These are phyloP conservation scores for Pythium sp. DNA, from an alignment of 352 stramenopile species.

Conservation along the genomic window DNA sequence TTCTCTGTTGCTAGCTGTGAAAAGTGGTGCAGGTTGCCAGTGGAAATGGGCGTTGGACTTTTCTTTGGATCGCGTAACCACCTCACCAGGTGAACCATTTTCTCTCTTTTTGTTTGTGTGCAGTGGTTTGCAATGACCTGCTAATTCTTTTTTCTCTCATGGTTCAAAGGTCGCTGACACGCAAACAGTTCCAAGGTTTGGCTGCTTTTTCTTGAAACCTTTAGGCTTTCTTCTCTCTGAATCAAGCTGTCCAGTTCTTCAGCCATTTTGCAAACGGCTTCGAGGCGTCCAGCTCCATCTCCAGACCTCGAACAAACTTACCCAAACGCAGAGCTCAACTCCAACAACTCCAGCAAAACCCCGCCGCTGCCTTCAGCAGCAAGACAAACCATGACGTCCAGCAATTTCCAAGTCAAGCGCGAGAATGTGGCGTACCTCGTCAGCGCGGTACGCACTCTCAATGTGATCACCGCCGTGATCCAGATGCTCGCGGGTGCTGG, in stretches of 20 bases:
- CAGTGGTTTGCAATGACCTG: not conserved
- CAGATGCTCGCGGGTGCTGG: constrained; percentile 42
- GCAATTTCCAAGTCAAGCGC: constrained; percentile 11
- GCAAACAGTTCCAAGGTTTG: not conserved
- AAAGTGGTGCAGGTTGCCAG: not conserved
- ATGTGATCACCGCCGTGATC: constrained; percentile 37
- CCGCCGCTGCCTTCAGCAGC: not conserved
- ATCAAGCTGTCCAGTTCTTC: not conserved
- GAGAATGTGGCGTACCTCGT: constrained; percentile 31
- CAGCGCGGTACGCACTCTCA: constrained; percentile 32
- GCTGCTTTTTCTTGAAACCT: not conserved
- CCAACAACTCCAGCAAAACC: not conserved
- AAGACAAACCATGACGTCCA: constrained; percentile 1
- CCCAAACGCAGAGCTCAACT: not conserved
- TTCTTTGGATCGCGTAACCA: constrained; percentile 6
- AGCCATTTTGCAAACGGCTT: not conserved
- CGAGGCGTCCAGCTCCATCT: not conserved
- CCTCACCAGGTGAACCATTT: not conserved
- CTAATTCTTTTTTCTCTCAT: constrained; percentile 1
- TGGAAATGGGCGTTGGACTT: not conserved
- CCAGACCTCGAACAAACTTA: not conserved
- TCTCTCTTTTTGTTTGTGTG: not conserved
- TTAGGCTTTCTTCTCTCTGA: not conserved
- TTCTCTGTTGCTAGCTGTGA: not conserved
- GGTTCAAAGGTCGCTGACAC: constrained; percentile 12